Evolutionary conservation across 805 yeast species (phyloP).

Genomic region (Pichia heedii): DNA sequence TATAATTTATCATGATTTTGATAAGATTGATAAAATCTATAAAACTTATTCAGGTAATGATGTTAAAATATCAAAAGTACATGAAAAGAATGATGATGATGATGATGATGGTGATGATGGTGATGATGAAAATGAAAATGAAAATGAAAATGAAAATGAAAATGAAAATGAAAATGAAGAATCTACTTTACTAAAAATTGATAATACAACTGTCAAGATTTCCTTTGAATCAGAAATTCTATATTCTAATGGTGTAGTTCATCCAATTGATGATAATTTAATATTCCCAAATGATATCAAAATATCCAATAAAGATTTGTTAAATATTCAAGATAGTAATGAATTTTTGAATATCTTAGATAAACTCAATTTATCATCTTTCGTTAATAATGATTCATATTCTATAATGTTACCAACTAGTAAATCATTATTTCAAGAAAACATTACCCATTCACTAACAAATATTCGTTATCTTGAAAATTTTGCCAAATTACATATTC

Average conservation of each 20-base stretch:
- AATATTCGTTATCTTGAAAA: conserved; percentile 32
- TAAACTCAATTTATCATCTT: conserved; percentile 33
- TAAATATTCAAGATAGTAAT: conserved; percentile 43
- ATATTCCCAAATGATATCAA: conserved; percentile 48
- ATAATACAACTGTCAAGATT: conserved; percentile 22
- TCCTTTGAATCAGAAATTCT: conserved; percentile 53
- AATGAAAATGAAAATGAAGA: not conserved
- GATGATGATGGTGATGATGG: not conserved
- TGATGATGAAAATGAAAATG: no score
- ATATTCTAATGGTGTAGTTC: conserved; percentile 80
- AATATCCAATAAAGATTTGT: conserved; percentile 46
- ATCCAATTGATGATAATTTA: conserved; percentile 40
- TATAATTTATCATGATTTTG: conserved; percentile 57
- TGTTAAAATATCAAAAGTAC: conserved; percentile 1
- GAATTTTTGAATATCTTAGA: conserved; percentile 38
- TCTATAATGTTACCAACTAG: conserved; percentile 71
- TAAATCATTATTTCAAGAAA: conserved; percentile 43
- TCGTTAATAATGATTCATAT: conserved; percentile 32
- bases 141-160: no score
- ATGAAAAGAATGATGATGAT: not conserved
- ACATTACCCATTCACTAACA: conserved; percentile 34
- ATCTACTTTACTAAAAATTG: conserved; percentile 5
- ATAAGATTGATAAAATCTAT: conserved; percentile 18
- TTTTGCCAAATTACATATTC: conserved; percentile 58
- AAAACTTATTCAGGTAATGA: conserved; percentile 5